These are phyloP conservation scores for Aspergillus versicolor DNA, from an alignment of 2,329 filamentous ascomycete species.

Conservation along the genomic window DNA sequence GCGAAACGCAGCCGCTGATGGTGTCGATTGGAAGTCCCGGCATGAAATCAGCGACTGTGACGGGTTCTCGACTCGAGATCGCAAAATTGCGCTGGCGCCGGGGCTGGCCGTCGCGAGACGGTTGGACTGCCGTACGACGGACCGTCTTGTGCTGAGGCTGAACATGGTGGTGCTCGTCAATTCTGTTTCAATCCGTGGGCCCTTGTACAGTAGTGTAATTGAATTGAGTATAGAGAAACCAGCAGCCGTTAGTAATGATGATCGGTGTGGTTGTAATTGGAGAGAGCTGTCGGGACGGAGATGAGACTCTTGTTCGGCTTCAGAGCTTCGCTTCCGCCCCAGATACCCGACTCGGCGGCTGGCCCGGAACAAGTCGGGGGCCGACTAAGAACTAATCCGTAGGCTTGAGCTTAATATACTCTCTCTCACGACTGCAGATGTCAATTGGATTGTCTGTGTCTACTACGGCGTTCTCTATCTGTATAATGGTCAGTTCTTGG, in stretches of 20 bases:
- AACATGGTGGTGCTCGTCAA: slow-evolving; percentile 14
- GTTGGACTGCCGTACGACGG: slow-evolving; percentile 20
- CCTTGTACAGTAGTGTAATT: too few species aligned
- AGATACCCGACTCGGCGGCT: slow-evolving; percentile 15
- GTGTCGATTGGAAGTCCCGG: slow-evolving; percentile 31
- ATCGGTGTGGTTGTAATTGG: slow-evolving; percentile 12
- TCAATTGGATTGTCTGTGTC: neutral
- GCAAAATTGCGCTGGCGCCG: slow-evolving; percentile 1
- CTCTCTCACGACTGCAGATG: neutral
- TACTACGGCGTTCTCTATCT: neutral
- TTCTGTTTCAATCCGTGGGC: neutral
- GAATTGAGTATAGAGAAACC: neutral
- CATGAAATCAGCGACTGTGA: slow-evolving; percentile 8
- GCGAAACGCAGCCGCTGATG: slow-evolving; percentile 24
- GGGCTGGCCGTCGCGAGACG: slow-evolving; percentile 14
- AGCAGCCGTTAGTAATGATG: neutral
- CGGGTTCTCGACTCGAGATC: slow-evolving; percentile 4
- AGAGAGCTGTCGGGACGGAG: neutral
- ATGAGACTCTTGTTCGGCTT: neutral
- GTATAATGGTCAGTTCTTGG: neutral
- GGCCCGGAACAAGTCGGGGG: slow-evolving; percentile 28
- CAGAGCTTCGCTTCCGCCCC: slow-evolving; percentile 20
- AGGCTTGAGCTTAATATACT: neutral
- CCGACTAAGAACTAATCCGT: slow-evolving; percentile 10
- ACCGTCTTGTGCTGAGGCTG: slow-evolving; percentile 19